Percentiles rank a stretch among this genome's conserved stretches.
Conservation (phyloP, 2,329 filamentous ascomycete species). For the Aotearoamyces nothofagi region DNA sequence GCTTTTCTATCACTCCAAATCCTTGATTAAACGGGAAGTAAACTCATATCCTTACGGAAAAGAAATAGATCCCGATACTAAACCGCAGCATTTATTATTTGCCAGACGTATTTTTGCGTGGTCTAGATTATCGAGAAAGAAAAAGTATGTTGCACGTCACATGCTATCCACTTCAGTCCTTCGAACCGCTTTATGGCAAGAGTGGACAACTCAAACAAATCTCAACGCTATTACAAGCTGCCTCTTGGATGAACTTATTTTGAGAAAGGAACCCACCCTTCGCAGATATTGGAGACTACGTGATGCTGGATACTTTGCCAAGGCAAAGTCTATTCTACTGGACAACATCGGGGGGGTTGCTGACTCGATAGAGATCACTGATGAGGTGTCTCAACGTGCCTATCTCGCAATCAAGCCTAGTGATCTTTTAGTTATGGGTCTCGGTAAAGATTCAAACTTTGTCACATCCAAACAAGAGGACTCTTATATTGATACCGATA, state of each 20-base stretch:
- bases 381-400: constrained; percentile 23
- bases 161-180: constrained; percentile 28
- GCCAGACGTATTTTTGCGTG: too few relatives aligned
- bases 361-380: constrained; percentile 22
- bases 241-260: constrained; percentile 32
- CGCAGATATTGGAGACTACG: constrained; percentile 28
- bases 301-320: constrained; percentile 25
- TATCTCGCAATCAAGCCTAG: constrained; percentile 23
- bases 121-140: constrained; percentile 1
- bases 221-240: constrained; percentile 32
- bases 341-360: constrained; percentile 21
- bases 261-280: constrained; percentile 29
- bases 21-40: too few relatives aligned
- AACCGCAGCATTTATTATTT: too few relatives aligned
- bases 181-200: constrained; percentile 32
- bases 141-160: constrained; percentile 15
- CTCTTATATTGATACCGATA: constrained; percentile 29
- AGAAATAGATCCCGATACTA: constrained; percentile 1
- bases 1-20: constrained; percentile 19
- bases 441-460: constrained; percentile 25
- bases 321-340: constrained; percentile 28
- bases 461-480: constrained; percentile 24
- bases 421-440: constrained; percentile 26
- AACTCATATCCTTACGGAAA: too few relatives aligned
- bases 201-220: constrained; percentile 28